phyloP scores from a whole-genome alignment of 192 early-diverging fungal species.

The Rhizoclosmatium globosum region DNA sequence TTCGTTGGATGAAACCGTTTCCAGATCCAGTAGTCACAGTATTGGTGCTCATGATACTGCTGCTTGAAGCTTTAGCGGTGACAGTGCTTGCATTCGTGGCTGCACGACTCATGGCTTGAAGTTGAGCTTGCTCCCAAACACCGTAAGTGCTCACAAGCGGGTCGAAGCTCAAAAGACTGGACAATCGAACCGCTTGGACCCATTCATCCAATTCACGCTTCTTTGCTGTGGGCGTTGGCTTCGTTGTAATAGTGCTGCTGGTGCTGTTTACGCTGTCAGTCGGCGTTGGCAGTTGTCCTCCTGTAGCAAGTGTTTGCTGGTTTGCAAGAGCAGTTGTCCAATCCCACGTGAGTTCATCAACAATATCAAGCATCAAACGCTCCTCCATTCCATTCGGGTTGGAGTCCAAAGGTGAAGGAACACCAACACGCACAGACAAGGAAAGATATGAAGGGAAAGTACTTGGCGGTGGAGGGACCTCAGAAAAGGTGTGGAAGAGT shows the following conservation, averaged over 20 bases:
- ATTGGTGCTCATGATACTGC: slow-evolving; percentile 2
- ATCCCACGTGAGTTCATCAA: slow-evolving; percentile 36
- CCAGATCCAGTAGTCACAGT: slow-evolving; percentile 1
- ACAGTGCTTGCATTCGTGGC: slow-evolving; percentile 23
- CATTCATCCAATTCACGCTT: slow-evolving; percentile 47
- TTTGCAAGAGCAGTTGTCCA: not conserved
- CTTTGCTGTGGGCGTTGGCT: slow-evolving; percentile 7
- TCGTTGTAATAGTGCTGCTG: not conserved
- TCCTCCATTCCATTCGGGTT: slow-evolving; percentile 32
- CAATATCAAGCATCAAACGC: slow-evolving; percentile 34
- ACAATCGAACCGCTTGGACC: slow-evolving; percentile 34
- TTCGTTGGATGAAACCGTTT: slow-evolving; percentile 16
- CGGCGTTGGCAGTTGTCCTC: not conserved
- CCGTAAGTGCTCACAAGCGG: slow-evolving; percentile 33
- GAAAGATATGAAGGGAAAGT: slow-evolving; percentile 26
- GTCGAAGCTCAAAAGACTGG: slow-evolving; percentile 23
- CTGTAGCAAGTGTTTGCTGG: not conserved
- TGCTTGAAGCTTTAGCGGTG: slow-evolving; percentile 12
- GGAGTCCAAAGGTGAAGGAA: slow-evolving; percentile 19
- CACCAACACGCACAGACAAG: slow-evolving; percentile 31
- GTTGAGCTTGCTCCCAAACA: slow-evolving; percentile 30
- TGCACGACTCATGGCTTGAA: slow-evolving; percentile 32
- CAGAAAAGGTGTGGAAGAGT: slow-evolving; percentile 26
- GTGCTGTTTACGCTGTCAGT: slow-evolving; percentile 8
- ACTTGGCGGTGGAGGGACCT: not conserved